A percentile compares a stretch with the other conserved stretches of the same genome.
These are phyloP conservation scores for Aspergillus terreus DNA, from an alignment of 2,329 filamentous ascomycete genomes.

Conservation along the genomic window DNA sequence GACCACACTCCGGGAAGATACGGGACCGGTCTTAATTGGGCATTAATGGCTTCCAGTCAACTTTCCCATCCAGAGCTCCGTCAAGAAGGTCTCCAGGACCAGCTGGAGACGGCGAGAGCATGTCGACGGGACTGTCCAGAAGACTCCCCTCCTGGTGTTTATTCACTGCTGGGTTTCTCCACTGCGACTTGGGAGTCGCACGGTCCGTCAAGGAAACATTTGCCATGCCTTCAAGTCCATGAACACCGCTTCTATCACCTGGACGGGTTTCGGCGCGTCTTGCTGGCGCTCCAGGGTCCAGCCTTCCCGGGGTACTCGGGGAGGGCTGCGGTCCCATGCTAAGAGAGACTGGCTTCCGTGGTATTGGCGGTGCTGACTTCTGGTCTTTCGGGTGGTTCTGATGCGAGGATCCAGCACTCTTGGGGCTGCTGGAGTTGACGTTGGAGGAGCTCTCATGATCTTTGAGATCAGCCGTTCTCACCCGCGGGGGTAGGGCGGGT, in stretches of 20 bases:
- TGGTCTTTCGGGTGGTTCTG: background rate
- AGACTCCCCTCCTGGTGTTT: background rate
- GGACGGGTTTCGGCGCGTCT: too few relatives aligned
- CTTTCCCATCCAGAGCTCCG: constrained; percentile 15
- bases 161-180: too few relatives aligned
- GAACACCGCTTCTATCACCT: too few relatives aligned
- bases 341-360: constrained; percentile 56
- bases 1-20: too few relatives aligned
- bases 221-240: too few relatives aligned
- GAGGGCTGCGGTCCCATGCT: too few relatives aligned
- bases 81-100: constrained; percentile 21
- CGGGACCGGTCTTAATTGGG: constrained; percentile 13
- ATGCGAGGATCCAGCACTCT: background rate
- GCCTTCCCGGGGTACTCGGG: too few relatives aligned
- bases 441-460: too few relatives aligned
- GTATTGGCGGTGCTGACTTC: constrained; percentile 54
- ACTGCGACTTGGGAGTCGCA: too few relatives aligned
- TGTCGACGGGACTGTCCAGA: background rate
- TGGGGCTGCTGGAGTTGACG: background rate
- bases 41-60: constrained; percentile 32
- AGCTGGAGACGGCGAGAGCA: background rate
- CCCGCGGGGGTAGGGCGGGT: constrained; percentile 22
- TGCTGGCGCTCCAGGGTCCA: too few relatives aligned
- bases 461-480: background rate
- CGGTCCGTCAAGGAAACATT: too few relatives aligned